These are phyloP conservation scores for Lactifluus pinguis DNA, from an alignment of 768 basidiomycete species.

Conservation along the genomic window DNA sequence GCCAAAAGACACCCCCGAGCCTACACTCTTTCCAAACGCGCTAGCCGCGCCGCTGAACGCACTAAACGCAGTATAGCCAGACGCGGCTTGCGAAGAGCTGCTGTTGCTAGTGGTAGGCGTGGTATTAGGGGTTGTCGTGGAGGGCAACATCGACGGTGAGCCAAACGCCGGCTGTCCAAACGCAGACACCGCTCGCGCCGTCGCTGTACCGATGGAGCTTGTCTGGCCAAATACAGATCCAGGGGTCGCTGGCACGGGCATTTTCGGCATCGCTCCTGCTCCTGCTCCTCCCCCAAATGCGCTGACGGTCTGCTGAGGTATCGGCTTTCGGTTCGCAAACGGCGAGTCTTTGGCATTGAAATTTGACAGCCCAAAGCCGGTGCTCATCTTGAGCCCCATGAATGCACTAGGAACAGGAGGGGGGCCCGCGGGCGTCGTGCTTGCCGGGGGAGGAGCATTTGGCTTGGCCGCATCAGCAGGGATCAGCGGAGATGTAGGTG, in stretches of 20 bases:
- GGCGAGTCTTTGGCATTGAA: conserved; percentile 20
- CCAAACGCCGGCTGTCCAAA: conserved; percentile 37
- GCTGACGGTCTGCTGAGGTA: conserved; percentile 15
- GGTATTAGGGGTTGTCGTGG: conserved; percentile 1
- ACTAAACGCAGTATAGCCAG: conserved; percentile 32
- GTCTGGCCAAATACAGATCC: conserved; percentile 32
- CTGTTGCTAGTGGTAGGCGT: conserved; percentile 2
- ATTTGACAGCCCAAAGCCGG: conserved; percentile 14
- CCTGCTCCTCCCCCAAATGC: conserved; percentile 6
- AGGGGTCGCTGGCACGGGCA: conserved; percentile 24
- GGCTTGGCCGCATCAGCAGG: neutral
- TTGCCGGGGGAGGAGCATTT: neutral
- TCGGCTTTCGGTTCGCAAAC: conserved; percentile 20
- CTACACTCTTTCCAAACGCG: conserved; percentile 36
- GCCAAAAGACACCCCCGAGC: conserved; percentile 44
- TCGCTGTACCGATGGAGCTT: neutral
- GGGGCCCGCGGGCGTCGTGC: conserved; percentile 23
- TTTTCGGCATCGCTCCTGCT: conserved; percentile 10
- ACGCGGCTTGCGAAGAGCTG: conserved; percentile 23
- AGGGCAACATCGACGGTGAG: conserved; percentile 14
- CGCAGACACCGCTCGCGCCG: conserved; percentile 9
- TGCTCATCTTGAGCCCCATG: conserved; percentile 15
- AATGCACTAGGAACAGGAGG: conserved; percentile 16
- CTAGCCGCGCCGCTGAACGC: conserved; percentile 26
- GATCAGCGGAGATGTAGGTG: neutral